Base-by-base conservation (phyloP, 1,139 yeast genomes). In the Kodamaea fungicola region DNA sequence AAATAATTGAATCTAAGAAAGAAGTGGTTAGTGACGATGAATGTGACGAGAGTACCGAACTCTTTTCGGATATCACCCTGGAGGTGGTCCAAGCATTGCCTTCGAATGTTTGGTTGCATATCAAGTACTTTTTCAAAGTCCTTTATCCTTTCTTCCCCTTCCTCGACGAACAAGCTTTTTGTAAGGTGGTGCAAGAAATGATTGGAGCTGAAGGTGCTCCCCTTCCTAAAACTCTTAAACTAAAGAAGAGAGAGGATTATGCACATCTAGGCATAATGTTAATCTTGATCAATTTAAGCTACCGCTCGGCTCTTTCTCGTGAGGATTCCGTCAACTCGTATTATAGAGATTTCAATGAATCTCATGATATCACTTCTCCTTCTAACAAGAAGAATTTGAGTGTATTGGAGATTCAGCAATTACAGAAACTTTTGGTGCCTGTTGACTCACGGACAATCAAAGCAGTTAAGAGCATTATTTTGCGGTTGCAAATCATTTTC, bases 141-240 rank as follows among this genome's bases (percentile, higher is more conserved):
- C 37, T 67, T 8, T 67, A 65, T 42, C 66, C 71, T 8, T 66
- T 60, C 38, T 51, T 61, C 54, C 72, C 74, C 10, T 62, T 57
- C 37, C 31, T 67, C 22, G 71, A 67, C 37, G 68, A 67, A 36
- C 42, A 30, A 1, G 42, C 48, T 12, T 66, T 65, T 39, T 43
- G 47, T 7, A 36, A 31, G 4, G 50, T 48, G 3, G 45, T 61
- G 0, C 36, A 40, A 3, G 40, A 45, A 8, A 51, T 67, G 0
- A 43, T 67, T n/a, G 73, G 72, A 0, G 51, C 52, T 0, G 48
- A 46, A 32, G 53, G 45, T 4, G 64, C 60, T 40, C 53, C 45
- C 2, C 46, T 46, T 30, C 43, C 60, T 13, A 33, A 43, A 19
- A 31, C 44, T 10, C 34, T 61, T 21, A 47, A 57, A 37, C 49